Conservation (phyloP, 257 asterid species). For the Gardenia jasminoides region DNA sequence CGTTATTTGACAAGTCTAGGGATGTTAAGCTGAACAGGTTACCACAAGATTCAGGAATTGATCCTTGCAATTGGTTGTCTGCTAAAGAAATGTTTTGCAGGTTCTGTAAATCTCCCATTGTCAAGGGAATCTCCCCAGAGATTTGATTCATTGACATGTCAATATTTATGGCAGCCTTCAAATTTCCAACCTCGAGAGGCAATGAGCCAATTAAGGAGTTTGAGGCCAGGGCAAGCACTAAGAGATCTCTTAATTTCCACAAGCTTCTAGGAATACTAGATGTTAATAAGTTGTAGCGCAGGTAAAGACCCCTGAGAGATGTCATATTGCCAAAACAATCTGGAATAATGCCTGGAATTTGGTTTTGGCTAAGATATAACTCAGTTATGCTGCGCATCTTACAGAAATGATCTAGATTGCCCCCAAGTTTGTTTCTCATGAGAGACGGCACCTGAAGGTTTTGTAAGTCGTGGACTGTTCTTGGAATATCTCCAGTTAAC, state of each 20-base stretch:
- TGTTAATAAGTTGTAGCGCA: background rate
- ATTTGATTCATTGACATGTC: background rate
- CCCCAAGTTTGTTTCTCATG: background rate
- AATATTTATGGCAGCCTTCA: background rate
- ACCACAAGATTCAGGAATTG: background rate
- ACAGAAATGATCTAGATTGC: background rate
- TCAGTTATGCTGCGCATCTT: background rate
- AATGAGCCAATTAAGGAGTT: background rate
- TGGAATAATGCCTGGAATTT: background rate
- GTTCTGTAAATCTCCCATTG: background rate
- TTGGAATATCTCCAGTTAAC: slow-evolving; percentile 28
- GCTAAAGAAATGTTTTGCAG: background rate
- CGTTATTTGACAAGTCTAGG: background rate
- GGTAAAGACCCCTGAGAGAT: background rate
- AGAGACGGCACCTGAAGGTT: slow-evolving; percentile 19
- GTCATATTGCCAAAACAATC: slow-evolving; percentile 4
- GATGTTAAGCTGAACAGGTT: background rate
- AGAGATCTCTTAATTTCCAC: slow-evolving; percentile 6
- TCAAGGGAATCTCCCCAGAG: background rate
- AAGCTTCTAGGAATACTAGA: background rate
- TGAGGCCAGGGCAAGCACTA: background rate
- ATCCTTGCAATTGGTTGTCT: background rate
- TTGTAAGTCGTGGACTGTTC: slow-evolving; percentile 19
- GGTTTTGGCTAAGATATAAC: background rate
- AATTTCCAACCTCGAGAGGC: background rate